Evolutionary conservation across 768 basidiomycete species (phyloP), one percentile per base, ranked within the genome.

Genomic region (Boletus insuetus): DNA sequence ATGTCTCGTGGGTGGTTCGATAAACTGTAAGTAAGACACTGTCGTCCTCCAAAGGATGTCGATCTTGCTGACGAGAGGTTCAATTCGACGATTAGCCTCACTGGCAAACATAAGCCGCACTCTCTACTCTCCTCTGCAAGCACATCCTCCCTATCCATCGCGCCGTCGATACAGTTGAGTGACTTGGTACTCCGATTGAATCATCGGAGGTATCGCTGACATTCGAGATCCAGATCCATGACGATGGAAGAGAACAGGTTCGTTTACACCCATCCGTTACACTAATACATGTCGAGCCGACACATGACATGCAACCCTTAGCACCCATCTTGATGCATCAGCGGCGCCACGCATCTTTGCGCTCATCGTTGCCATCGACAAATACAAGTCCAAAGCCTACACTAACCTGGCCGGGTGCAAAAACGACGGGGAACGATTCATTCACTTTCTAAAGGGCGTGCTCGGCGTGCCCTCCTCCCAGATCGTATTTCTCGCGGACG

Each of bases 331-430:
- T 8, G 44, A 41, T 10, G 14, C 51, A 35, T 48, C 38, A 3
- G 31, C 34, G 10, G 3, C 26, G 22, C 64, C 55, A 20, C 58
- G 60, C 16, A 53, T 65, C 42, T 65, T 65, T 20, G 58, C 58
- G 11, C 58, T 63, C 16, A 56, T 65, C 24, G 51, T 65, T 6
- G 57, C 49, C 1, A 50, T 65, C 22, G 64, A 65, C 29, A 24
- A 0, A 37, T 65, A 59, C 54, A 53, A 51, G 41, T 26, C 8
- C 8, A 9, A 29, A 8, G 10, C 0, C 0, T 5, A 14, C 35
- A 0, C 1, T 0, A 0, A 60, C 13, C 39, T 65, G 11, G 51
- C 20, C 2, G 64, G 64, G n/a, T 65, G 64, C 58, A 63, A 44
- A 32, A 54, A 51, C 35, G 64, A 63, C 16, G 64, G 64, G 9